phyloP scores from a whole-genome alignment of 139 green algal genomes.

The Tetradesmus obliquus region DNA sequence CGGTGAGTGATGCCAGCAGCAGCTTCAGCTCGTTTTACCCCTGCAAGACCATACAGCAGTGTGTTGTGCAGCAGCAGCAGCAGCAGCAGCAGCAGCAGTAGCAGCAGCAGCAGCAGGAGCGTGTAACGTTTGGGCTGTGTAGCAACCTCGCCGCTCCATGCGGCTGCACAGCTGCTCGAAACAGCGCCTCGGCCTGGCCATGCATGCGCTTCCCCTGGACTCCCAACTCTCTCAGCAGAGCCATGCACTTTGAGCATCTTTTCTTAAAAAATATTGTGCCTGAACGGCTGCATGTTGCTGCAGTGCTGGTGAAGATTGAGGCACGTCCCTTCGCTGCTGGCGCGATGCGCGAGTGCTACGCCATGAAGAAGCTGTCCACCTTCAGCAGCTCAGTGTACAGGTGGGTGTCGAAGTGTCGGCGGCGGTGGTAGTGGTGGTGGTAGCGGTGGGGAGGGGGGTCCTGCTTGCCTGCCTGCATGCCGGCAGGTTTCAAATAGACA shows the following conservation, averaged over 20 bases:
- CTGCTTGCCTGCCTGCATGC: too few relatives aligned
- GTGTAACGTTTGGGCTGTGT: too few relatives aligned
- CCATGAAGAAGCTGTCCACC: constrained; percentile 66
- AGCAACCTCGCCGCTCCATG: too few relatives aligned
- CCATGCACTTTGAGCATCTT: too few relatives aligned
- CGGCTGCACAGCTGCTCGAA: too few relatives aligned
- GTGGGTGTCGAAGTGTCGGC: background rate
- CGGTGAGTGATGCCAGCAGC: constrained; percentile 4
- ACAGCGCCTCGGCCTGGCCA: too few relatives aligned
- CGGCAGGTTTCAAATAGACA: too few relatives aligned
- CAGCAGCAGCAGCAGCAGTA: background rate
- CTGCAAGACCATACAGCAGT: background rate
- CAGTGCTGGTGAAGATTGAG: constrained; percentile 68
- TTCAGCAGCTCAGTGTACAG: constrained; percentile 39
- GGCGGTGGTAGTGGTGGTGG: background rate
- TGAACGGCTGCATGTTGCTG: background rate
- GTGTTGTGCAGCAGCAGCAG: background rate
- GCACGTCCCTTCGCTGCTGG: constrained; percentile 63
- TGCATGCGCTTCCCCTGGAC: too few relatives aligned
- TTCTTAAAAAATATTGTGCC: background rate
- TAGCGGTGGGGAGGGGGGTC: background rate
- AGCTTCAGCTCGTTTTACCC: background rate
- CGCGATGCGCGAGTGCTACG: constrained; percentile 71
- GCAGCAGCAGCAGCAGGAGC: background rate
- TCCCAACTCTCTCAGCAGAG: too few relatives aligned